A percentile compares a stretch with the other conserved stretches of the same genome.
phyloP scores from a whole-genome alignment of 805 yeast species.

The Sporopachydermia lactativora region DNA sequence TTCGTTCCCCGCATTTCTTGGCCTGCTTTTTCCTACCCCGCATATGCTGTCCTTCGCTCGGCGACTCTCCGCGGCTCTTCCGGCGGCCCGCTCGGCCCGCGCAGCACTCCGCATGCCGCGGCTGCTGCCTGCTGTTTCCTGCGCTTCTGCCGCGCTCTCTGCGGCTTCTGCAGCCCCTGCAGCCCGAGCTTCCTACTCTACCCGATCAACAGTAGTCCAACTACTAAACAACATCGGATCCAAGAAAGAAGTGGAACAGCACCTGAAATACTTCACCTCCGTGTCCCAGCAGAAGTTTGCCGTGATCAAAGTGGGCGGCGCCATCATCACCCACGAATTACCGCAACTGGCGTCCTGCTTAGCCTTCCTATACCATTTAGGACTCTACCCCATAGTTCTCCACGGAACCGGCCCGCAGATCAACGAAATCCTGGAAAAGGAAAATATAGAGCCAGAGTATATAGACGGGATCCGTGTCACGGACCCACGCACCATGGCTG shows the following conservation, averaged over 20 bases:
- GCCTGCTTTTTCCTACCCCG: too few relatives aligned
- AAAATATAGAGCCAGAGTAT: constrained; percentile 76
- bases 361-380: constrained; percentile 76
- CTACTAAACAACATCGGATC: constrained; percentile 73
- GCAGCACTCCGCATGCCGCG: too few relatives aligned
- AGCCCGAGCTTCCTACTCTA: too few relatives aligned
- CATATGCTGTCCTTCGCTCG: too few relatives aligned
- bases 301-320: constrained; percentile 82
- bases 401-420: constrained; percentile 90
- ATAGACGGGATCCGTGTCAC: constrained; percentile 79
- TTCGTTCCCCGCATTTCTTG: too few relatives aligned
- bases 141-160: too few relatives aligned
- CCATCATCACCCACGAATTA: constrained; percentile 71
- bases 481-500: constrained; percentile 70
- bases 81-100: too few relatives aligned
- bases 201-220: constrained; percentile 77
- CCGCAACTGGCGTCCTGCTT: constrained; percentile 74
- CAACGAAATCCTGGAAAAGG: constrained; percentile 63
- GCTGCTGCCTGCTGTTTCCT: too few relatives aligned
- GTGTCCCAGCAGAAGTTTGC: constrained; percentile 88
- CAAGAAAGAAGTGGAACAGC: constrained; percentile 78
- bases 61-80: too few relatives aligned
- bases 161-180: too few relatives aligned
- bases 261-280: constrained; percentile 71
- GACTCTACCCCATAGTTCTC: constrained; percentile 70